phyloP scores from a whole-genome alignment of 108 stramenopile genomes.

The Aurantiochytrium sp. region DNA sequence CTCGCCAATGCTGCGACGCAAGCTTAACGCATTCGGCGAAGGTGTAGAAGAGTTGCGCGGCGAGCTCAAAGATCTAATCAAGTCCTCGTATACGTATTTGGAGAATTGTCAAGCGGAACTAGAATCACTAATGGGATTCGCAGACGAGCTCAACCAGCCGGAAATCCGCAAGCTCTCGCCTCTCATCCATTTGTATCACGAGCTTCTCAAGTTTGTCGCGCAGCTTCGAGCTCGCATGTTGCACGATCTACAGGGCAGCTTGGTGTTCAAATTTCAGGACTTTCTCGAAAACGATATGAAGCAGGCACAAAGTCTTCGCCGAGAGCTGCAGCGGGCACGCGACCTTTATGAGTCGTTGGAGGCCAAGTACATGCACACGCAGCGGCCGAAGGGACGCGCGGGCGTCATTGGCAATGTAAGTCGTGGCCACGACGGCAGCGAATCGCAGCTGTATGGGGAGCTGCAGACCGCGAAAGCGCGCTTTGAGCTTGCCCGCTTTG shows the following conservation, averaged over 20 bases:
- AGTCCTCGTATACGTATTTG: background rate
- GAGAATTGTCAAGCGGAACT: background rate
- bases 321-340: background rate
- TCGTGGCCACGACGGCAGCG: background rate
- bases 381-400: background rate
- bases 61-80: background rate
- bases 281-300: constrained; percentile 1
- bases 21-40: background rate
- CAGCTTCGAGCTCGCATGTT: background rate
- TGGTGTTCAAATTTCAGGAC: background rate
- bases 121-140: background rate
- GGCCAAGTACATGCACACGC: background rate
- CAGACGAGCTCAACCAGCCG: background rate
- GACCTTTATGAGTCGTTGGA: background rate
- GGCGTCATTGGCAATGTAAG: background rate
- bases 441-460: background rate
- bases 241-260: background rate
- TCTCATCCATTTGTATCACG: background rate
- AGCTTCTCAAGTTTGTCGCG: background rate
- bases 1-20: background rate
- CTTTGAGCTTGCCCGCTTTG: constrained; percentile 4
- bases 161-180: background rate
- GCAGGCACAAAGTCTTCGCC: background rate
- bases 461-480: background rate
- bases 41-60: background rate